Percentiles rank a stretch among this genome's conserved stretches.
These are phyloP conservation scores for Pseudohalonectria lignicola DNA, from an alignment of 2,329 filamentous ascomycete species.

Conservation along the genomic window DNA sequence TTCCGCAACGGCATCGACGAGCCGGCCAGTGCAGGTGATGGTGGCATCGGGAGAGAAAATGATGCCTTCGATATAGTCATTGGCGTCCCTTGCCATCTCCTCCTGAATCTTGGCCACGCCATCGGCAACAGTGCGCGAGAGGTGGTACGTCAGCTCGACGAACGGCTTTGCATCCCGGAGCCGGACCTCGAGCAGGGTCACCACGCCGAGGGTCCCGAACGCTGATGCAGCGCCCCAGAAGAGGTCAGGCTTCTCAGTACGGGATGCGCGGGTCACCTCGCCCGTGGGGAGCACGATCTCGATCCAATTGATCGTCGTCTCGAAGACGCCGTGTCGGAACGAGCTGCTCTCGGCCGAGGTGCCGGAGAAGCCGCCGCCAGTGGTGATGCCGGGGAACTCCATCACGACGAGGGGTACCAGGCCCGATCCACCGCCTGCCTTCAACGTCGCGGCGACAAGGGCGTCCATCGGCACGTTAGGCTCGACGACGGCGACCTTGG, in stretches of 20 bases:
- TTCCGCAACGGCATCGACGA: constrained; percentile 34
- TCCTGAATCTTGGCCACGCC: constrained; percentile 29
- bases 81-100: constrained; percentile 7
- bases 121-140: constrained; percentile 26
- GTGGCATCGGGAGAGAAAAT: constrained; percentile 44
- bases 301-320: constrained; percentile 47
- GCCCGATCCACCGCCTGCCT: too few species aligned
- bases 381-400: constrained; percentile 62
- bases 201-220: constrained; percentile 49
- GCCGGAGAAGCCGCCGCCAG: constrained; percentile 55
- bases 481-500: constrained; percentile 49
- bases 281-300: constrained; percentile 54
- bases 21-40: constrained; percentile 49
- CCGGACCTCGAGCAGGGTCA: constrained; percentile 47
- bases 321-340: constrained; percentile 56
- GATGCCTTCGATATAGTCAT: constrained; percentile 60
- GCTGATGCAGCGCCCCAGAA: constrained; percentile 48
- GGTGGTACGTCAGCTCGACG: constrained; percentile 44
- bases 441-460: constrained; percentile 45
- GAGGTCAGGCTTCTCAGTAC: constrained; percentile 35
- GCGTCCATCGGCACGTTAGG: constrained; percentile 60
- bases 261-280: constrained; percentile 35
- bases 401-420: constrained; percentile 56
- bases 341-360: constrained; percentile 57
- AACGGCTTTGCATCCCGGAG: constrained; percentile 40